These are phyloP conservation scores for Amauroascus verrucosus DNA, from an alignment of 2,329 filamentous ascomycete genomes.

Conservation along the genomic window DNA sequence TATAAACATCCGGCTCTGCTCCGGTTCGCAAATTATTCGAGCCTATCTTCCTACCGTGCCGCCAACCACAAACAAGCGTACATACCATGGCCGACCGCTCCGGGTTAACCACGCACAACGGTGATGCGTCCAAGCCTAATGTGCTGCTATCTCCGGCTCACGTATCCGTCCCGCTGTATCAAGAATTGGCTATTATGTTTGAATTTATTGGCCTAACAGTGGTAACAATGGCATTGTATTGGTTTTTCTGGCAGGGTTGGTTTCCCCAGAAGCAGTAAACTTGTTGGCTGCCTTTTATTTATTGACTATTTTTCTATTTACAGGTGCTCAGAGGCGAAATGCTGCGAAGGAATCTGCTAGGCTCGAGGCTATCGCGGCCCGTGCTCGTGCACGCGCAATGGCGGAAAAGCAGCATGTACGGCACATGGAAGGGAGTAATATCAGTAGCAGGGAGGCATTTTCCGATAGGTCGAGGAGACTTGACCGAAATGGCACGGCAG, in stretches of 20 bases:
- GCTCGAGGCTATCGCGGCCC: slow-evolving; percentile 23
- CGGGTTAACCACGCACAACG: background rate
- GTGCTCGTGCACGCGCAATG: slow-evolving; percentile 1
- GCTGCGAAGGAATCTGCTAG: slow-evolving; percentile 25
- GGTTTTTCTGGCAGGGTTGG: slow-evolving; percentile 28
- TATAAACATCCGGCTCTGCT: too few relatives aligned
- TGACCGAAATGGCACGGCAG: slow-evolving; percentile 13
- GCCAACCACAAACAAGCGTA: too few relatives aligned
- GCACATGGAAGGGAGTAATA: background rate
- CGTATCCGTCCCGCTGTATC: slow-evolving; percentile 25
- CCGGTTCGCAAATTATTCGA: too few relatives aligned
- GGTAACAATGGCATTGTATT: slow-evolving; percentile 28
- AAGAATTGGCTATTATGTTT: slow-evolving; percentile 34
- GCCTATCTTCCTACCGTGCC: too few relatives aligned
- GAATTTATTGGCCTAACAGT: slow-evolving; percentile 29
- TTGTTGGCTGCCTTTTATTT: background rate
- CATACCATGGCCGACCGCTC: background rate
- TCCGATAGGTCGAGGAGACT: slow-evolving; percentile 1
- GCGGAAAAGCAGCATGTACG: slow-evolving; percentile 10
- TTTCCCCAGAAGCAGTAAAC: background rate
- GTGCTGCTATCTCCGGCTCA: slow-evolving; percentile 17
- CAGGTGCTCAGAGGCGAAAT: slow-evolving; percentile 21
- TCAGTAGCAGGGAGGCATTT: background rate
- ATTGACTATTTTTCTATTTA: background rate
- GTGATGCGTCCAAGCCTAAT: background rate